Evolutionary conservation across 768 basidiomycete species (phyloP), one percentile per base, ranked within the genome.

Genomic region (Nidularia pulvinata): DNA sequence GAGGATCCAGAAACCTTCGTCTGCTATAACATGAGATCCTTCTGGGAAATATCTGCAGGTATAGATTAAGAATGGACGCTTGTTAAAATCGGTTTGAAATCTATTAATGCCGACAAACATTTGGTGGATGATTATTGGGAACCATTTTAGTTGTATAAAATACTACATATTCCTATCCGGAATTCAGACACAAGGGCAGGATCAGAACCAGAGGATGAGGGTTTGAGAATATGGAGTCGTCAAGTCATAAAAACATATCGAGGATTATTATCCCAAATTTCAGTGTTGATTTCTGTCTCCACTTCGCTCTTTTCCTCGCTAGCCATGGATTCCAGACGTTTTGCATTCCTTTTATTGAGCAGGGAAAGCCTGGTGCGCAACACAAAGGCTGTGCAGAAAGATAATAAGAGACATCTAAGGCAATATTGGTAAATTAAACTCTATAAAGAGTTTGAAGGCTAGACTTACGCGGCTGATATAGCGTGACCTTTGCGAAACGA

Each of bases 231-330:
- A 19, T 19, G 19, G 19, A 39, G 37, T 39, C 37, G 37, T 39
- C 37, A 75, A 33, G 79, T 80, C 78, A 80, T 80, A 61, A 81
- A 83, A 33, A 77, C 71, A 63, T 79, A 82, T 51, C 78, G 73
- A n/a, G 74, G 74, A 57, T 82, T 80, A 33, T 68, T 68, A 63
- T 83, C 82, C 70, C 71, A 71, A 5, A 81, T 66, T 57, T 82
- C 80, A 19, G 54, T 57, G 6, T 56, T 53, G 6, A 55, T 59
- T 14, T 64, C 59, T n/a, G 62, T 59, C 10, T 58, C 52, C 6
- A 54, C n/a, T 46, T 59, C 55, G 19, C 32, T 63, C 59, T 51
- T 67, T 68, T 53, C 73, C 71, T 36, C 70, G 57, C 2, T 65
- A 56, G 54, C 65, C 64, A 32, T 67, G 47, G 9, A 7, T 19